Evolutionary conservation across 2,329 filamentous ascomycete genomes (phyloP).

Genomic region (Niveomyces coronatus): DNA sequence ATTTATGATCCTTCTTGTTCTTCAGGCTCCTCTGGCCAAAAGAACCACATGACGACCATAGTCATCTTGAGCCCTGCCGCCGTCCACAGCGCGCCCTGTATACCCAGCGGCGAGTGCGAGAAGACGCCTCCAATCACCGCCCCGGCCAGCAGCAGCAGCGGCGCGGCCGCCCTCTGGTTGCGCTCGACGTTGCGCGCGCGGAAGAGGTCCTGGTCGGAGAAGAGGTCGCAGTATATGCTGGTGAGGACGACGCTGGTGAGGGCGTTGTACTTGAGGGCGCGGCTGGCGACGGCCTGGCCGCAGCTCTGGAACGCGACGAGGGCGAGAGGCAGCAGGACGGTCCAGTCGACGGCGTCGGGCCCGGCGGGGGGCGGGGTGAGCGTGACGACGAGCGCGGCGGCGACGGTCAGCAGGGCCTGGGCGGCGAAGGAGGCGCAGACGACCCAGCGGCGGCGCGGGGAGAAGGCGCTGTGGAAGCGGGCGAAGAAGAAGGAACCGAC

Average conservation of each 20-base stretch:
- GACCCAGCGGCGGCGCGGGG: slow-evolving; percentile 53
- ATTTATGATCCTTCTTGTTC: too few relatives aligned
- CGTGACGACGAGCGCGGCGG: slow-evolving; percentile 44
- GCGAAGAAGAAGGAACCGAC: slow-evolving; percentile 62
- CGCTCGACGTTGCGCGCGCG: slow-evolving; percentile 34
- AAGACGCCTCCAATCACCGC: slow-evolving; percentile 40
- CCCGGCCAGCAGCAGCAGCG: slow-evolving; percentile 37
- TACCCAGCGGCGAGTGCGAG: slow-evolving; percentile 36
- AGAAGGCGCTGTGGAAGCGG: slow-evolving; percentile 53
- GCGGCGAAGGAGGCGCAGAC: slow-evolving; percentile 47
- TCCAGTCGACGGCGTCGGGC: slow-evolving; percentile 41
- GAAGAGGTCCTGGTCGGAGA: slow-evolving; percentile 50
- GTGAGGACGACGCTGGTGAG: slow-evolving; percentile 73
- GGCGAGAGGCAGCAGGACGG: slow-evolving; percentile 54
- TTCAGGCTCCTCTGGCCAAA: slow-evolving; percentile 43
- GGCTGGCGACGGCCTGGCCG: slow-evolving; percentile 66
- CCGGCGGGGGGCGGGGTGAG: slow-evolving; percentile 29
- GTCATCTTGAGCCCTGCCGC: slow-evolving; percentile 44
- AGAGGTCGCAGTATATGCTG: slow-evolving; percentile 72
- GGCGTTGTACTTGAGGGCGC: slow-evolving; percentile 57
- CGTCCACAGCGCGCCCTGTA: slow-evolving; percentile 48
- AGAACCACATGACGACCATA: slow-evolving; percentile 47
- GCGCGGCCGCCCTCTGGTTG: slow-evolving; percentile 40
- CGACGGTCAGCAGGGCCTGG: slow-evolving; percentile 39
- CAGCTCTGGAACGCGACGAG: slow-evolving; percentile 67